Evolutionary conservation across 225 moss, liverwort and hornwort species (phyloP), one percentile per base, ranked within the genome.

Genomic region (Sphagnum contortum): DNA sequence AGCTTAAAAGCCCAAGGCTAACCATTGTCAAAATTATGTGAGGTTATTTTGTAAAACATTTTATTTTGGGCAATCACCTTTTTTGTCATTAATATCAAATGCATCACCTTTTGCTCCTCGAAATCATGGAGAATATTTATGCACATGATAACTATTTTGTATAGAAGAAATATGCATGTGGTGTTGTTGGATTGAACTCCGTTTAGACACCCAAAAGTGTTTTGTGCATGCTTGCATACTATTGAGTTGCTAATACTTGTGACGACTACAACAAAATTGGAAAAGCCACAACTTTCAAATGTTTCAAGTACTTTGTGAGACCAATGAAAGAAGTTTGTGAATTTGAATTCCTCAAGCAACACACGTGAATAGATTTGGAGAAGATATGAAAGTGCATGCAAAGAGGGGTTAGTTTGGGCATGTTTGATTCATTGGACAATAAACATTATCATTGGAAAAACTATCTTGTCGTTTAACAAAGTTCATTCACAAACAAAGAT

Each of bases 401-500:
- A 5, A 4, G 0, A 45, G 57, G 9, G 61, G 72, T 3, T 67
- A 54, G n/a, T 29, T 61, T 9, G 2, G 29, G 61, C 4, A 67
- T 73, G 61, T 73, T 73, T 62, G 72, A 12, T 9, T 29, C 29
- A 29, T 29, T 29, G 29, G 29, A 29, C 29, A 29, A 29, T 29
- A 29, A 29, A 29, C 29, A 29, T 29, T 50, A 29, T 29, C 1
- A 1, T 29, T 29, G 29, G 29, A 29, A 29, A 29, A 29, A 29
- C 29, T 29, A n/a, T n/a, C 29, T 29, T 29, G 29, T 29, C 1
- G 29, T 29, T 29, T 29, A 29, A 29, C 29, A 29, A 29, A 29
- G 29, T 29, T 29, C 1, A 29, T 29, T 29, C 29, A 29, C 29
- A 29, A 29, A 29, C 1, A 1, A 29, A 29, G 29, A 29, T 29